These are phyloP conservation scores for Hemisphaericaspora nanyangensis DNA, from an alignment of 805 yeast species.

Conservation along the genomic window DNA sequence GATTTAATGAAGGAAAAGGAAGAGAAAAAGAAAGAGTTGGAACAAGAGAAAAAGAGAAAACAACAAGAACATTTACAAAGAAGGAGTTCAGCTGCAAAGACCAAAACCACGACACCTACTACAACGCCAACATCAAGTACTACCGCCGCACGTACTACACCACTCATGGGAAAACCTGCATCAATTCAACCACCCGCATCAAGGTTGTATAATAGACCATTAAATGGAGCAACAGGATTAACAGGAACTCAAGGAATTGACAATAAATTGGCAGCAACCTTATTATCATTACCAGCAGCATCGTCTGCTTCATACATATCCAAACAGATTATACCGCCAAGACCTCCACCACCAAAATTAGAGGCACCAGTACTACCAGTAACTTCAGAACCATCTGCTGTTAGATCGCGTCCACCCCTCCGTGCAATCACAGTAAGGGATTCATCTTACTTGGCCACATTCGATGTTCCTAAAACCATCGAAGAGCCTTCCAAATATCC, in stretches of 20 bases:
- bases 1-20: conserved; percentile 21
- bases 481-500: conserved; percentile 29
- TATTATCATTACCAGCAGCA: not conserved
- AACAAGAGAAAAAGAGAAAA: conserved; percentile 18
- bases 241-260: not conserved
- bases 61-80: conserved; percentile 11
- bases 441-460: conserved; percentile 16
- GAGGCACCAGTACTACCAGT: conserved; percentile 28
- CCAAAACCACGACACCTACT: conserved; percentile 7
- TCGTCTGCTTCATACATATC: conserved; percentile 1
- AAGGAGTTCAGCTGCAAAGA: conserved; percentile 5
- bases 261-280: not conserved
- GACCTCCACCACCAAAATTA: conserved; percentile 36
- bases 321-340: conserved; percentile 13
- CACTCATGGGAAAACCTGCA: conserved; percentile 45
- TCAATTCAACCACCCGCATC: conserved; percentile 43
- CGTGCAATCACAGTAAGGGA: conserved; percentile 26
- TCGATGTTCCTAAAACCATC: conserved; percentile 32
- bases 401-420: conserved; percentile 17
- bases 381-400: conserved; percentile 19
- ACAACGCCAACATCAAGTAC: conserved; percentile 24
- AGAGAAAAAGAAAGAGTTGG: conserved; percentile 15
- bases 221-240: conserved; percentile 11
- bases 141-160: conserved; percentile 24
- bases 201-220: conserved; percentile 28